phyloP scores from a whole-genome alignment of 2,329 filamentous ascomycete species.

The Fonsecaea multimorphosa region DNA sequence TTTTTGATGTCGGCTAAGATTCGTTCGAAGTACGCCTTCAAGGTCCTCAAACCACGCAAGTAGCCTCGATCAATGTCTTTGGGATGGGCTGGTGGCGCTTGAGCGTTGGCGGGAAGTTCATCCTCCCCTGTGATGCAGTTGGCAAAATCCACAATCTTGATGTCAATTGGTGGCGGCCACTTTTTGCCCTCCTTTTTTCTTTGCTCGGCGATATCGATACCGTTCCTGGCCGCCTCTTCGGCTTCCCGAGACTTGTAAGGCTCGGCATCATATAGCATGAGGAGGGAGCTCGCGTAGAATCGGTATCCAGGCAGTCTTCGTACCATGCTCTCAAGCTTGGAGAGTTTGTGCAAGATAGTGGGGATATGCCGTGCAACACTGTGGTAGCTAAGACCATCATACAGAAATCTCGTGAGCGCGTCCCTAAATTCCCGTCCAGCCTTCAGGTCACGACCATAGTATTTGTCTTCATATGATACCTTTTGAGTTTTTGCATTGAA shows the following conservation, averaged over 20 bases:
- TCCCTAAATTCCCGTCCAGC: slow-evolving; percentile 87
- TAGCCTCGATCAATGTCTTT: slow-evolving; percentile 86
- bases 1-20: slow-evolving; percentile 78
- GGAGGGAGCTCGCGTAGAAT: slow-evolving; percentile 91
- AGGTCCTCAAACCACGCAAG: slow-evolving; percentile 77
- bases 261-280: slow-evolving; percentile 96
- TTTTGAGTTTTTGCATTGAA: slow-evolving; percentile 85
- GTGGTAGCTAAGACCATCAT: slow-evolving; percentile 80
- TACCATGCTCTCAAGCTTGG: slow-evolving; percentile 82
- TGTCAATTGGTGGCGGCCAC: slow-evolving; percentile 68
- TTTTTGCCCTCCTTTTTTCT: slow-evolving; percentile 41
- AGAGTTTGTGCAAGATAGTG: slow-evolving; percentile 81
- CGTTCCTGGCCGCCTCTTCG: slow-evolving; percentile 35
- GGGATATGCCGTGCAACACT: slow-evolving; percentile 89
- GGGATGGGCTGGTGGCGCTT: slow-evolving; percentile 81
- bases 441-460: slow-evolving; percentile 87
- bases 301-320: slow-evolving; percentile 80
- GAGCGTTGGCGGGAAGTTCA: slow-evolving; percentile 59
- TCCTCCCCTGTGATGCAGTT: slow-evolving; percentile 95
- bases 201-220: slow-evolving; percentile 37
- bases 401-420: slow-evolving; percentile 86
- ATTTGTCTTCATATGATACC: slow-evolving; percentile 98
- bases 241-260: slow-evolving; percentile 49
- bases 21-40: slow-evolving; percentile 82
- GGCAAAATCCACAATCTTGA: slow-evolving; percentile 98